Conservation (phyloP, 2,329 filamentous ascomycete species). For the Didymella lethalis region DNA sequence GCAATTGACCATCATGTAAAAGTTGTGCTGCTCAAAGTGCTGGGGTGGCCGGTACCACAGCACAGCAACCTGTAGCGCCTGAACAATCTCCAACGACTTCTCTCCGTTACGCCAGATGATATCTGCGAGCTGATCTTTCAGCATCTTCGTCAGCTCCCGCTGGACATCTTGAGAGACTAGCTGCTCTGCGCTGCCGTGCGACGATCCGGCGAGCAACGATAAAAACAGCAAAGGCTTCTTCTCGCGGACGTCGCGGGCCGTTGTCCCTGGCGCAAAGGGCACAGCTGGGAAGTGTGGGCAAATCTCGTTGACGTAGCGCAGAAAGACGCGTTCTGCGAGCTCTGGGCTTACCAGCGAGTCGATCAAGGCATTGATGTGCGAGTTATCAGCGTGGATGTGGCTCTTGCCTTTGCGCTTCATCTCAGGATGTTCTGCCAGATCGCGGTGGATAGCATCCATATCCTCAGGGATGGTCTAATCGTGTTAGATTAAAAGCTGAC, state of each 20-base stretch:
- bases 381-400: slow-evolving; percentile 45
- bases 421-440: slow-evolving; percentile 47
- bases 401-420: slow-evolving; percentile 44
- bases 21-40: slow-evolving; percentile 84
- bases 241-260: slow-evolving; percentile 62
- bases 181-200: slow-evolving; percentile 54
- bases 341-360: slow-evolving; percentile 60
- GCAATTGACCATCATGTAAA: slow-evolving; percentile 85
- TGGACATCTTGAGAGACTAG: slow-evolving; percentile 64
- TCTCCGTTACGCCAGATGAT: slow-evolving; percentile 77
- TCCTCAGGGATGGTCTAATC: slow-evolving; percentile 47
- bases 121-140: slow-evolving; percentile 77
- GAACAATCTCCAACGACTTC: slow-evolving; percentile 83
- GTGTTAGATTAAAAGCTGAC: background rate
- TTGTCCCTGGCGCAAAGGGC: slow-evolving; percentile 63
- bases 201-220: slow-evolving; percentile 63
- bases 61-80: slow-evolving; percentile 76
- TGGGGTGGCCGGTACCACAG: slow-evolving; percentile 88
- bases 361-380: slow-evolving; percentile 50
- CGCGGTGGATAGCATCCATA: slow-evolving; percentile 50
- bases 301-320: slow-evolving; percentile 63
- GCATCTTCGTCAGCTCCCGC: slow-evolving; percentile 69
- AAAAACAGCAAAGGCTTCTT: slow-evolving; percentile 68
- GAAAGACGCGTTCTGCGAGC: slow-evolving; percentile 64
- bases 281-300: slow-evolving; percentile 65